Evolutionary conservation across 768 basidiomycete genomes (phyloP).

Genomic region (Panellus pusillus): DNA sequence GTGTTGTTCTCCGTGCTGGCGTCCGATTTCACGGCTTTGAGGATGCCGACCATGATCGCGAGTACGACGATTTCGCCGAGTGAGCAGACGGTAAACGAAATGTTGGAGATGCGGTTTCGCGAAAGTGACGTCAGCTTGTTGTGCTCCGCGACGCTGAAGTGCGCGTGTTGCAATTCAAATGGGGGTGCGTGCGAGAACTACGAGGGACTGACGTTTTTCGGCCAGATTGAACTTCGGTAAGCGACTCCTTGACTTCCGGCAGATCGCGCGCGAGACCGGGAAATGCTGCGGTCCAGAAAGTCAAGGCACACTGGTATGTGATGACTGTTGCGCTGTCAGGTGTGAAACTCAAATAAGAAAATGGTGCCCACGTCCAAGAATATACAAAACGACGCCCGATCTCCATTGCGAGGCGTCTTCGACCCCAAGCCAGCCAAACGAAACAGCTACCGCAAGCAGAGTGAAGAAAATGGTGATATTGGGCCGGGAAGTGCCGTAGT

Average conservation of each 20-base stretch:
- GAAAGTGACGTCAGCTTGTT: conserved; percentile 57
- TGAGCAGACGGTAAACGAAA: conserved; percentile 71
- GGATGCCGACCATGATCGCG: conserved; percentile 72
- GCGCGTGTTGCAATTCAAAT: background rate
- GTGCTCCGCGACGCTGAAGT: conserved; percentile 48
- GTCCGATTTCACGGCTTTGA: conserved; percentile 62
- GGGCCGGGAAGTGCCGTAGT: conserved; percentile 69
- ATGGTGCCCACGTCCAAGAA: conserved; percentile 55
- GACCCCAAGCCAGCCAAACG: conserved; percentile 79
- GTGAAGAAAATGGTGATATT: conserved; percentile 80
- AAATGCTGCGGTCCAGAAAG: conserved; percentile 85
- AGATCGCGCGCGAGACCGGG: conserved; percentile 72
- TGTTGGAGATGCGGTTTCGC: conserved; percentile 73
- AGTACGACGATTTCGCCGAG: conserved; percentile 70
- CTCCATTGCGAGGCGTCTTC: conserved; percentile 65
- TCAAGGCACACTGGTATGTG: conserved; percentile 72
- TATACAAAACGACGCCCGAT: conserved; percentile 59
- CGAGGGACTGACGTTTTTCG: conserved; percentile 44
- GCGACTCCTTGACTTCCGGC: conserved; percentile 63
- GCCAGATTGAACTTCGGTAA: conserved; percentile 37
- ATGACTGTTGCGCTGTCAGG: conserved; percentile 47
- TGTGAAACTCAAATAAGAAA: background rate
- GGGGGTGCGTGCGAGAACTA: background rate
- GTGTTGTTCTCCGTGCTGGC: conserved; percentile 72
- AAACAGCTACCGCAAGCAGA: conserved; percentile 60